A percentile compares a stretch with the other conserved stretches of the same genome.
These are phyloP conservation scores for Citrus medica DNA, from an alignment of 345 rosid species.

Conservation along the genomic window DNA sequence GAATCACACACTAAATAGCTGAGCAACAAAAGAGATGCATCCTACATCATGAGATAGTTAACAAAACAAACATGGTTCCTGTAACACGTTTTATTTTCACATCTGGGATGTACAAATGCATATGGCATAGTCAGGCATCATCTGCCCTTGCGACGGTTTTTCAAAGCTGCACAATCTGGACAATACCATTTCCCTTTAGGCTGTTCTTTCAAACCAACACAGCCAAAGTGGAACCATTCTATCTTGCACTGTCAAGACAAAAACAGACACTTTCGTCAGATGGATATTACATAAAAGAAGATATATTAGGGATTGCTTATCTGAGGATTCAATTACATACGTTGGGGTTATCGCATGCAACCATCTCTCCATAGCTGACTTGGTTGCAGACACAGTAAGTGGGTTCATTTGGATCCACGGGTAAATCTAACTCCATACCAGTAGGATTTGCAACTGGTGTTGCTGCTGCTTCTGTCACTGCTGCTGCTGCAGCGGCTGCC, in stretches of 20 bases:
- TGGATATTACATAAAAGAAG: not conserved
- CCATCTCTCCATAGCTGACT: slow-evolving; percentile 97
- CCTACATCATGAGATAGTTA: not conserved
- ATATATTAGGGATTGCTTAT: not conserved
- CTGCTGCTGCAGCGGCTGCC: slow-evolving; percentile 15
- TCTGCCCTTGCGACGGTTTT: slow-evolving; percentile 71
- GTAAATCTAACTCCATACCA: slow-evolving; percentile 85
- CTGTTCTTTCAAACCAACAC: slow-evolving; percentile 84
- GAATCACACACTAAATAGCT: not conserved
- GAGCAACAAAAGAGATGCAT: not conserved
- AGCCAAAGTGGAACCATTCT: slow-evolving; percentile 98
- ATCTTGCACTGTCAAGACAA: slow-evolving; percentile 72
- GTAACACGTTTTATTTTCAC: not conserved
- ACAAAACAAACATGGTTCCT: not conserved
- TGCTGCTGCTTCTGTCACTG: slow-evolving; percentile 33
- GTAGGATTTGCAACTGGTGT: slow-evolving; percentile 55
- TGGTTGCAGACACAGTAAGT: slow-evolving; percentile 93
- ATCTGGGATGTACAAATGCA: not conserved
- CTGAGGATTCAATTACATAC: slow-evolving; percentile 36
- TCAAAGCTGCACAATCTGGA: slow-evolving; percentile 63
- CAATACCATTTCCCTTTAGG: slow-evolving; percentile 98
- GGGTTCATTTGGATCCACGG: slow-evolving; percentile 96
- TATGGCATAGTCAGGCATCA: slow-evolving; percentile 10
- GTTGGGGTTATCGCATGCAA: slow-evolving; percentile 89
- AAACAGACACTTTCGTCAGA: slow-evolving; percentile 9